Evolutionary conservation across 2,329 filamentous ascomycete species (phyloP), one percentile per base, ranked within the genome.

Genomic region (Exophiala sp.): DNA sequence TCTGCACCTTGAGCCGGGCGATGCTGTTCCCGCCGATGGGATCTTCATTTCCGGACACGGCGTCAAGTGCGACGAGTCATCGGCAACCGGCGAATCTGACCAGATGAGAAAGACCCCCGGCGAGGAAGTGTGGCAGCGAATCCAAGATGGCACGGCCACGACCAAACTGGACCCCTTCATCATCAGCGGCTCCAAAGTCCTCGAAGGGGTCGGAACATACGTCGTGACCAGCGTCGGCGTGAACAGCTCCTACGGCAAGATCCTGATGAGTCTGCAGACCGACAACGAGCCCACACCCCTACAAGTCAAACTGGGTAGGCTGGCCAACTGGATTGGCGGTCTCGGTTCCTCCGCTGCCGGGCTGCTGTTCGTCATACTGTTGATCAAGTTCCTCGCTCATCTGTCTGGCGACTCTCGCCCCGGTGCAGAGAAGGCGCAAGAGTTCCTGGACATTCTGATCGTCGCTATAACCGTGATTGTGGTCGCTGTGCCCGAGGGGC

Each of bases 331-430:
- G 70, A 88, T 88, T 64, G 85, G 85, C 50, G 86, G 86, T 66
- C 71, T 88, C 29, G 85, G 85, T 67, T 88, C 87, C 65, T 81
- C 76, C 40, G 73, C 79, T 53, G 87, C 88, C 42, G 88, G 85
- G 57, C 72, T 93, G 11, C 74, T 95, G 40, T 95, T 96, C 69
- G 75, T 91, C 40, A 85, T 94, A 39, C 75, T 95, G 11, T 80
- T 95, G 62, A 90, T 95, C 70, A 80, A 88, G 61, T 96, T 95
- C 64, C 73, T 93, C 8, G 87, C 82, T 41, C 71, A 80, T 10
- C 76, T 95, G 2, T 76, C 68, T 47, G 70, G 67, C 14, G 73
- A 79, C 50, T 57, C 63, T 2, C 70, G 70, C 1, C 76, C 76
- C 0, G 75, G 88, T 2, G 82, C 86, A 2, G 67, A 81, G 46